Evolutionary conservation across 1,284 basidiomycete genomes (phyloP), one percentile per base, ranked within the genome.

Genomic region (Gomphus bonarii): DNA sequence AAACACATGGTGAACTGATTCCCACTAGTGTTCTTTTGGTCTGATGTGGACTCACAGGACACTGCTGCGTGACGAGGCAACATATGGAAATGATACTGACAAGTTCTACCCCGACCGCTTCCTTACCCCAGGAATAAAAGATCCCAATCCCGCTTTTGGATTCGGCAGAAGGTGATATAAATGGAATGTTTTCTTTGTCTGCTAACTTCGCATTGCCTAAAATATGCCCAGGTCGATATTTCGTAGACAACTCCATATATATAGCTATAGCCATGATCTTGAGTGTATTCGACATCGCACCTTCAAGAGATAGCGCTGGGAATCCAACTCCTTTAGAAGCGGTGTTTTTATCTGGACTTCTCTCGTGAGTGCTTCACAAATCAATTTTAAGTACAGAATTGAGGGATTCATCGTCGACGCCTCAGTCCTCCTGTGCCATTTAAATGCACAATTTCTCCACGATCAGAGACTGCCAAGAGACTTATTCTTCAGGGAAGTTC

Each of bases 141-240:
- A 33, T 25, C 25, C 25, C 25, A 25, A 25, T 25, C 25, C 25
- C 25, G 25, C 25, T 25, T 25, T 25, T 25, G 55, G 55, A 38
- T 57, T 42, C 38, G 55, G 54, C 6, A 35, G 55, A 57, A 36
- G 55, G 55, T 57, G 22, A 14, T 9, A 10, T 16, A 25, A 25
- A 30, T 42, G 33, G 43, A 43, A 11, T 22, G 20, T 3, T 9
- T 44, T 43, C 5, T 35, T 35, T 12, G 8, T 35, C 11, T 35
- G 7, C 12, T 22, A 16, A 10, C 16, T 10, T 22, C 10, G 3
- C 20, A 25, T n/a, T 22, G 16, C 8, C 8, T 22, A 63, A 63
- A 18, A 54, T 60, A 36, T 65, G 64, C 47, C 55, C 62, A 5
- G 64, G 64, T 33, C 44, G 54, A 42, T 44, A 59, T 40, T 54